These are phyloP conservation scores for Babesia bovis DNA, from an alignment of 169 alveolate species.

Conservation along the genomic window DNA sequence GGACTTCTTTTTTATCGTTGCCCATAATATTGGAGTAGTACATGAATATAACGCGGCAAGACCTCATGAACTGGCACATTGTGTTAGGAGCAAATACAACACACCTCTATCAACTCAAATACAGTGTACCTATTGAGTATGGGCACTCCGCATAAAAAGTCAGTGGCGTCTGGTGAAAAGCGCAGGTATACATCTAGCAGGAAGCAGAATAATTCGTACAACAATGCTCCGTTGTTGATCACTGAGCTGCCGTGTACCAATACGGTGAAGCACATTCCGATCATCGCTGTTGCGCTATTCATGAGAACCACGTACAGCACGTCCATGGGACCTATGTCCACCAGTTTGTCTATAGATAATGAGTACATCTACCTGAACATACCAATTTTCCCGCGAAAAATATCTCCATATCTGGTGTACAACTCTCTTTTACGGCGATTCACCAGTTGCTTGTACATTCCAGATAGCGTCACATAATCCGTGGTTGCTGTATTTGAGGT, in stretches of 20 bases:
- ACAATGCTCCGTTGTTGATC: constrained; percentile 21
- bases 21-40: constrained; percentile 39
- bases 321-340: constrained; percentile 29
- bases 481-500: constrained; percentile 16
- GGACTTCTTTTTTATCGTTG: background rate
- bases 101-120: constrained; percentile 45
- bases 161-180: constrained; percentile 23
- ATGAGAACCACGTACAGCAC: constrained; percentile 37
- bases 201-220: constrained; percentile 45
- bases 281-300: constrained; percentile 25
- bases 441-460: constrained; percentile 41
- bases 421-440: constrained; percentile 27
- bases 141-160: constrained; percentile 34
- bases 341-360: constrained; percentile 6
- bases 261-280: constrained; percentile 26
- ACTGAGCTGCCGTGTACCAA: constrained; percentile 27
- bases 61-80: constrained; percentile 32
- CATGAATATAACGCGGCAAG: constrained; percentile 41
- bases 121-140: constrained; percentile 36
- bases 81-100: background rate
- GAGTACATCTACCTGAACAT: background rate
- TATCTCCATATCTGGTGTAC: constrained; percentile 44
- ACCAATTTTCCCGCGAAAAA: constrained; percentile 17
- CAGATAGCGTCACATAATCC: constrained; percentile 32
- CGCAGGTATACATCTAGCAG: constrained; percentile 55